Conservation (phyloP, 2,329 filamentous ascomycete genomes). For the Didymella lethalis region DNA sequence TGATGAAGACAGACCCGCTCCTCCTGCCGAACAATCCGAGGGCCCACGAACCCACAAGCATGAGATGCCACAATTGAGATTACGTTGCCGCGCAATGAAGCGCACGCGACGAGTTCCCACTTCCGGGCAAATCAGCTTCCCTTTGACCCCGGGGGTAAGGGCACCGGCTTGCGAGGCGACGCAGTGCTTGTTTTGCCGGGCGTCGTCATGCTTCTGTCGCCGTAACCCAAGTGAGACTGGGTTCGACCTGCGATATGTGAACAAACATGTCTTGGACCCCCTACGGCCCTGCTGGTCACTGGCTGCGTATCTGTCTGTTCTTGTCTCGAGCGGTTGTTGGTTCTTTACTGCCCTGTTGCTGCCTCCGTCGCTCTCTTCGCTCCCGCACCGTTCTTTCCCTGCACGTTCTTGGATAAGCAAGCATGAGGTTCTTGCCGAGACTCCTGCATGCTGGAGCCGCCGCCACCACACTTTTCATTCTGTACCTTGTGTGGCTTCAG, state of each 20-base stretch:
- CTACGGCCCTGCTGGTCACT: constrained; percentile 4
- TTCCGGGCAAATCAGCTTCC: constrained; percentile 22
- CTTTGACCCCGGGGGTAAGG: constrained; percentile 11
- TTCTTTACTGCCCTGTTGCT: constrained; percentile 12
- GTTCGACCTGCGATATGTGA: constrained; percentile 19
- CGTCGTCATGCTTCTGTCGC: constrained; percentile 35
- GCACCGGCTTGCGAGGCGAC: constrained; percentile 14
- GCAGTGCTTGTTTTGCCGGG: constrained; percentile 21
- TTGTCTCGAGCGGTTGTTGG: constrained; percentile 12
- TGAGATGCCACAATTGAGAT: constrained; percentile 11
- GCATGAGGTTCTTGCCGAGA: constrained; percentile 46
- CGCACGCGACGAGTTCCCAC: constrained; percentile 30
- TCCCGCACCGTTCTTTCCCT: constrained; percentile 2
- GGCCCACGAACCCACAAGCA: constrained; percentile 13
- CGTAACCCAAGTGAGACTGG: constrained; percentile 29
- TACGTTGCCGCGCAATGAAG: constrained; percentile 17
- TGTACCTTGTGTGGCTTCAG: constrained; percentile 44
- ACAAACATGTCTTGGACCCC: constrained; percentile 30
- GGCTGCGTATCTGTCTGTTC: constrained; percentile 7
- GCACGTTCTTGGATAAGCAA: constrained; percentile 6
- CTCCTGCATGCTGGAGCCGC: constrained; percentile 41
- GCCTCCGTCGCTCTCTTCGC: background rate
- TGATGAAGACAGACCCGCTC: constrained; percentile 15
- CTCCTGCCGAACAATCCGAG: constrained; percentile 18
- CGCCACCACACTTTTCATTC: constrained; percentile 35